Conservation (phyloP, 352 stramenopile species). For the Aphanomyces cochlioides region DNA sequence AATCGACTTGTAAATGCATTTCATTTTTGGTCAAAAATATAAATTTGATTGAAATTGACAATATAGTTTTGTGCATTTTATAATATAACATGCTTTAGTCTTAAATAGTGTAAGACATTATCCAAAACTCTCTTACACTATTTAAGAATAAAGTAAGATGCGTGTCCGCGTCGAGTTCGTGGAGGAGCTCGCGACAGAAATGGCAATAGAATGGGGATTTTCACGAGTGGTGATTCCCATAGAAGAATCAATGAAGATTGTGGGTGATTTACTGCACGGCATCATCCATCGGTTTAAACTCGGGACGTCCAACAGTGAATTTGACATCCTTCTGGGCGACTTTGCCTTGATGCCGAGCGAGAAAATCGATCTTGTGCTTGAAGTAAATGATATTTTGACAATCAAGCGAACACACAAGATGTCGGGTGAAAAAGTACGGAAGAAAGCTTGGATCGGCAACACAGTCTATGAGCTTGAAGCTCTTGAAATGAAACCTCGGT, state of each 20-base stretch:
- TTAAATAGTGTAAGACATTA: too few species aligned
- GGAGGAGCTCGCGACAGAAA: neutral
- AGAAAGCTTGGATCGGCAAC: too few species aligned
- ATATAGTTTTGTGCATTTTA: too few species aligned
- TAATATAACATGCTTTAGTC: too few species aligned
- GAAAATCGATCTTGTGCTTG: conserved; percentile 16
- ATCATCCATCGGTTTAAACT: neutral
- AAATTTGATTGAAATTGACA: too few species aligned
- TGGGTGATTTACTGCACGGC: conserved; percentile 12
- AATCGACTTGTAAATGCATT: too few species aligned
- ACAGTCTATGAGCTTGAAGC: too few species aligned
- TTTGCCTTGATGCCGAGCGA: conserved; percentile 17
- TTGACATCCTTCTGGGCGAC: conserved; percentile 3
- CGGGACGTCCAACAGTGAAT: conserved; percentile 1
- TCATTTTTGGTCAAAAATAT: too few species aligned
- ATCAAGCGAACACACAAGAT: neutral
- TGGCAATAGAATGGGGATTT: conserved; percentile 15
- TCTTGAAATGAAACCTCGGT: too few species aligned
- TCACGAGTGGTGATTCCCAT: conserved; percentile 1
- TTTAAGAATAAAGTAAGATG: neutral
- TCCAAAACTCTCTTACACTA: too few species aligned
- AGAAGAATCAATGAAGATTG: conserved; percentile 19
- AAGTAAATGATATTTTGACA: neutral
- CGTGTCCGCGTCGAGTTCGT: conserved; percentile 18
- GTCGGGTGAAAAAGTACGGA: too few species aligned